Percentiles rank a stretch among this genome's conserved stretches.
These are phyloP conservation scores for Tetrastigma voinierianum DNA, from an alignment of 164 flowering plant genomes.

Conservation along the genomic window DNA sequence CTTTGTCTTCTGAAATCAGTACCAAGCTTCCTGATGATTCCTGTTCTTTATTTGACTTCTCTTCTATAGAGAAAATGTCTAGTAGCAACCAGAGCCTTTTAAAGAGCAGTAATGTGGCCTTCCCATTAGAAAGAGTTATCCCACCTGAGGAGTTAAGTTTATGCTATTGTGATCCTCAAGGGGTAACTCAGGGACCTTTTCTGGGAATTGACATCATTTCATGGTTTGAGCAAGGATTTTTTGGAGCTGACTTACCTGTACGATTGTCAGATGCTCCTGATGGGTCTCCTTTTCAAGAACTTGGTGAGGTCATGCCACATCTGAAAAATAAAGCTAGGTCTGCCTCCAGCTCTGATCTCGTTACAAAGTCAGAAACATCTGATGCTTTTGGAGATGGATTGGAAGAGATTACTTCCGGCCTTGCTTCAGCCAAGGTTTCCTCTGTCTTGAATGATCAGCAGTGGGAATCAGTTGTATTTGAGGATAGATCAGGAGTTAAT, in stretches of 20 bases:
- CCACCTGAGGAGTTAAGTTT: constrained; percentile 69
- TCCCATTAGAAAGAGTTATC: constrained; percentile 23
- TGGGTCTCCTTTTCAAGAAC: constrained; percentile 55
- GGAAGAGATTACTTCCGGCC: constrained; percentile 22
- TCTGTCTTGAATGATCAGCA: constrained; percentile 20
- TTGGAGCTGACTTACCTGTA: constrained; percentile 85
- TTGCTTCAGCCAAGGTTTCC: constrained; percentile 20
- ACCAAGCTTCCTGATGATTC: constrained; percentile 38
- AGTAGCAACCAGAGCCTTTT: constrained; percentile 16
- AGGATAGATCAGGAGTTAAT: constrained; percentile 26
- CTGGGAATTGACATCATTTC: constrained; percentile 79
- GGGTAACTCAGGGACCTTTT: constrained; percentile 88
- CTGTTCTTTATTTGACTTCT: constrained; percentile 32
- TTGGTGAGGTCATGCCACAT: constrained; percentile 83
- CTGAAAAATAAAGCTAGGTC: constrained; percentile 30
- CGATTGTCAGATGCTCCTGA: constrained; percentile 76
- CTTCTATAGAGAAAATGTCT: constrained; percentile 25
- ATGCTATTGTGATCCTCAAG: constrained; percentile 85
- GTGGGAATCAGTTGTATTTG: constrained; percentile 30
- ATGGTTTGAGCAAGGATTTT: constrained; percentile 94
- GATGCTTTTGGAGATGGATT: constrained; percentile 29
- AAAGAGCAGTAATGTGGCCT: constrained; percentile 18
- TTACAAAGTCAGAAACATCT: constrained; percentile 25
- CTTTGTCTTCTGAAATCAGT: no score
- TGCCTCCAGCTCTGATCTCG: constrained; percentile 15